Evolutionary conservation across 805 yeast species (phyloP).

Genomic region (Candida glaebosa): DNA sequence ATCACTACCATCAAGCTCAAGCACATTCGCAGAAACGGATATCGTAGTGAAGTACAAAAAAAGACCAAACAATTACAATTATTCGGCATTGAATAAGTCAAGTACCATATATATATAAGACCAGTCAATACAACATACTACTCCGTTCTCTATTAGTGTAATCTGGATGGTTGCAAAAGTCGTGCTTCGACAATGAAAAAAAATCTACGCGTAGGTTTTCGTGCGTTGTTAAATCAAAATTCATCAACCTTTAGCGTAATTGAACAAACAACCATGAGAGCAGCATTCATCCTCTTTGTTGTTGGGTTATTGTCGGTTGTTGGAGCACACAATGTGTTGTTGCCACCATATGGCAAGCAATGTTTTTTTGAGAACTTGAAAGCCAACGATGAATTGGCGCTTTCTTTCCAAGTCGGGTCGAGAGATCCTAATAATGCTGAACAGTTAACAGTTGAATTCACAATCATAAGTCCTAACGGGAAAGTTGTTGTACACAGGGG

Average conservation of each 20-base stretch:
- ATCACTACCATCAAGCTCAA: no score
- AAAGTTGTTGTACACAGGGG: slow-evolving; percentile 47
- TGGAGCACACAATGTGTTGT: slow-evolving; percentile 72
- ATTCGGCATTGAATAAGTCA: no score
- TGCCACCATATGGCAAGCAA: slow-evolving; percentile 79
- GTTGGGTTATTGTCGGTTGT: slow-evolving; percentile 13
- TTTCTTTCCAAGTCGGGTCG: slow-evolving; percentile 91
- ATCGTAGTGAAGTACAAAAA: no score
- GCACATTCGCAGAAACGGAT: no score
- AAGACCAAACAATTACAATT: no score
- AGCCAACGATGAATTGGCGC: slow-evolving; percentile 79
- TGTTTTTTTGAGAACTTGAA: slow-evolving; percentile 86
- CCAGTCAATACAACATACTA: no score
- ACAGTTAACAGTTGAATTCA: slow-evolving; percentile 67
- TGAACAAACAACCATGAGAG: not conserved
- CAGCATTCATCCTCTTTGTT: slow-evolving; percentile 8
- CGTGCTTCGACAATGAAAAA: not conserved
- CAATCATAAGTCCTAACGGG: slow-evolving; percentile 38
- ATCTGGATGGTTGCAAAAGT: no score
- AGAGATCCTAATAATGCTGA: slow-evolving; percentile 70
- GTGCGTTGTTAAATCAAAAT: slow-evolving; percentile 2
- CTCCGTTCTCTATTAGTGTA: no score
- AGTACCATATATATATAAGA: no score
- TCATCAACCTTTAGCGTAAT: no score
- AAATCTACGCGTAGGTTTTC: slow-evolving; percentile 4